These are phyloP conservation scores for Mucor saturninus DNA, from an alignment of 371 early-diverging fungal genomes.

Conservation along the genomic window DNA sequence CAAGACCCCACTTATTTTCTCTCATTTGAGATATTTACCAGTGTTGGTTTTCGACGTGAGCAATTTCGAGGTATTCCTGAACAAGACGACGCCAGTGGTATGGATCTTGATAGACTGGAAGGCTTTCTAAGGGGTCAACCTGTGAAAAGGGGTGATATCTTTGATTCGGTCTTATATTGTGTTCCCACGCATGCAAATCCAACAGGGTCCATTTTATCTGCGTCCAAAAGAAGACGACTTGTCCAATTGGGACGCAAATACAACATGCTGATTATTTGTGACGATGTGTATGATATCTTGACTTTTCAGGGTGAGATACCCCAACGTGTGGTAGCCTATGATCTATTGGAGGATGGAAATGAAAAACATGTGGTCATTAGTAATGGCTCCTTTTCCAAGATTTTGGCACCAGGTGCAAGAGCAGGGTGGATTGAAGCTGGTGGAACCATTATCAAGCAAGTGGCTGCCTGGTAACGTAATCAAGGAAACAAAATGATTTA, in stretches of 20 bases:
- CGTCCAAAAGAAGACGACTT: slow-evolving; percentile 39
- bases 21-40: slow-evolving; percentile 52
- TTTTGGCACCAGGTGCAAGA: slow-evolving; percentile 46
- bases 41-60: slow-evolving; percentile 41
- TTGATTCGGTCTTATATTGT: slow-evolving; percentile 51
- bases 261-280: slow-evolving; percentile 64
- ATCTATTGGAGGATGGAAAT: slow-evolving; percentile 24
- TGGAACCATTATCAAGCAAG: slow-evolving; percentile 24
- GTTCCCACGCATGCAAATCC: slow-evolving; percentile 70
- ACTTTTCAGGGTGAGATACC: slow-evolving; percentile 32
- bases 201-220: slow-evolving; percentile 45
- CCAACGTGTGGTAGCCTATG: slow-evolving; percentile 38
- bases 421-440: slow-evolving; percentile 47
- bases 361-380: slow-evolving; percentile 38
- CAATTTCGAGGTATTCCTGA: slow-evolving; percentile 49
- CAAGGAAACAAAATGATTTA: neutral
- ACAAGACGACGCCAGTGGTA: slow-evolving; percentile 17
- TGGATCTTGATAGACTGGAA: slow-evolving; percentile 33
- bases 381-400: slow-evolving; percentile 50
- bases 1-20: slow-evolving; percentile 70
- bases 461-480: slow-evolving; percentile 36
- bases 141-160: slow-evolving; percentile 6
- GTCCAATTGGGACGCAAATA: slow-evolving; percentile 53
- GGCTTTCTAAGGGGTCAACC: slow-evolving; percentile 7
- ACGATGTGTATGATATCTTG: slow-evolving; percentile 68